These are phyloP conservation scores for Fulvia fulva DNA, from an alignment of 2,329 filamentous ascomycete species.

Conservation along the genomic window DNA sequence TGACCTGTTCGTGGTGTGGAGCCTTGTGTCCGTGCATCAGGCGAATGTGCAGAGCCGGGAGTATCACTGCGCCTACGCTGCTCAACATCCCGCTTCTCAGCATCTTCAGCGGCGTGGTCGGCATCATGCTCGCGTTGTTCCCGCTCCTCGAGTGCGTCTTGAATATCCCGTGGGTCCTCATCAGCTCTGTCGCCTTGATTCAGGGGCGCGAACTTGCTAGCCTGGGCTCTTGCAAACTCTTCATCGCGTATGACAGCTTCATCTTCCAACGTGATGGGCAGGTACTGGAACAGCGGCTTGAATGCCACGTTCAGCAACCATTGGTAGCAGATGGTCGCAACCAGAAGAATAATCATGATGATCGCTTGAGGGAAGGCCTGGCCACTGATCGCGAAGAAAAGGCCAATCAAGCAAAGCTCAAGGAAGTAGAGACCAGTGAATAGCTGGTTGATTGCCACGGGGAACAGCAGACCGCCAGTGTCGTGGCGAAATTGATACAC, in stretches of 20 bases:
- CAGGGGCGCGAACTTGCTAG: conserved; percentile 30
- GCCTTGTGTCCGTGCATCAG: neutral
- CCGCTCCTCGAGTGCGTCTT: conserved; percentile 24
- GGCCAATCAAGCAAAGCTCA: conserved; percentile 81
- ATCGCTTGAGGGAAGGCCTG: conserved; percentile 71
- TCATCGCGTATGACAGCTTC: conserved; percentile 89
- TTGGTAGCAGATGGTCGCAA: conserved; percentile 74
- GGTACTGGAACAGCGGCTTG: conserved; percentile 75
- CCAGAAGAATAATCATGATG: conserved; percentile 71
- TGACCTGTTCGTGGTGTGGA: conserved; percentile 6
- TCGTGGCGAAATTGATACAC: conserved; percentile 86
- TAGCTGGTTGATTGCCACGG: conserved; percentile 87
- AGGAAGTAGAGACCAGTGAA: conserved; percentile 95
- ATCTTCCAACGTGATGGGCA: conserved; percentile 93
- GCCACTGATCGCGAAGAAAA: conserved; percentile 60
- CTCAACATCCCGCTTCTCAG: conserved; percentile 31
- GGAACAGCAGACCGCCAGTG: conserved; percentile 88
- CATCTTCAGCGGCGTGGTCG: conserved; percentile 28
- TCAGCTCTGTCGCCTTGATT: conserved; percentile 11
- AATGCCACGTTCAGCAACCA: conserved; percentile 78
- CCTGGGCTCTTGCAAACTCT: conserved; percentile 71
- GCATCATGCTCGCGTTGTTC: conserved; percentile 28
- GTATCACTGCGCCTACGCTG: conserved; percentile 28
- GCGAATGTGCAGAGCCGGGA: neutral
- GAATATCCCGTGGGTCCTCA: conserved; percentile 28